Conservation (phyloP, 2,329 filamentous ascomycete genomes). For the Arthroderma sp. region DNA sequence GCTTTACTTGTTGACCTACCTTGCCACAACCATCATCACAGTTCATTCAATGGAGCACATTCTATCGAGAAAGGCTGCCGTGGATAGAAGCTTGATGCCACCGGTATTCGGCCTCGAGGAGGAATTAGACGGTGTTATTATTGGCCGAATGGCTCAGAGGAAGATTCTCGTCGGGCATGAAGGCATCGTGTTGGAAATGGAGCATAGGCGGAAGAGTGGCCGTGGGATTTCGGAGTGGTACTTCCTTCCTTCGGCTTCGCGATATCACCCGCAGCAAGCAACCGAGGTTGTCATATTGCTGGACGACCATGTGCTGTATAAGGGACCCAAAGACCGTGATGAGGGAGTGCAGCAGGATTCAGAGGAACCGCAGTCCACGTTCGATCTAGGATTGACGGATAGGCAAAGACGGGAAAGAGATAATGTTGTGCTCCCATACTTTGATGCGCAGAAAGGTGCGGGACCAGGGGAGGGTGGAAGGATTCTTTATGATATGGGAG, state of each 20-base stretch:
- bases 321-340: conserved; percentile 29
- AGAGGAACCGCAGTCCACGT: conserved; percentile 58
- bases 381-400: conserved; percentile 75
- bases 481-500: conserved; percentile 93
- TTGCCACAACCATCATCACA: conserved; percentile 76
- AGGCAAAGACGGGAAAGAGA: conserved; percentile 79
- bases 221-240: conserved; percentile 61
- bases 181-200: conserved; percentile 67
- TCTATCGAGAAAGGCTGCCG: conserved; percentile 59
- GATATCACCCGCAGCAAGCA: conserved; percentile 32
- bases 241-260: conserved; percentile 38
- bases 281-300: conserved; percentile 49
- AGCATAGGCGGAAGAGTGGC: conserved; percentile 72
- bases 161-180: conserved; percentile 33
- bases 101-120: conserved; percentile 70
- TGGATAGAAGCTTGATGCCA: conserved; percentile 58
- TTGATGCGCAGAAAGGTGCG: conserved; percentile 72
- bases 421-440: conserved; percentile 85
- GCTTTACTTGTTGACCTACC: conserved; percentile 60
- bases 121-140: conserved; percentile 62
- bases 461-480: conserved; percentile 71
- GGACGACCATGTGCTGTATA: conserved; percentile 63
- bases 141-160: conserved; percentile 42
- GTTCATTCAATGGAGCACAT: conserved; percentile 62
- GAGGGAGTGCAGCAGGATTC: conserved; percentile 36